Conservation (phyloP, 208 protist genomes). For the Acanthamoeba triangularis region DNA sequence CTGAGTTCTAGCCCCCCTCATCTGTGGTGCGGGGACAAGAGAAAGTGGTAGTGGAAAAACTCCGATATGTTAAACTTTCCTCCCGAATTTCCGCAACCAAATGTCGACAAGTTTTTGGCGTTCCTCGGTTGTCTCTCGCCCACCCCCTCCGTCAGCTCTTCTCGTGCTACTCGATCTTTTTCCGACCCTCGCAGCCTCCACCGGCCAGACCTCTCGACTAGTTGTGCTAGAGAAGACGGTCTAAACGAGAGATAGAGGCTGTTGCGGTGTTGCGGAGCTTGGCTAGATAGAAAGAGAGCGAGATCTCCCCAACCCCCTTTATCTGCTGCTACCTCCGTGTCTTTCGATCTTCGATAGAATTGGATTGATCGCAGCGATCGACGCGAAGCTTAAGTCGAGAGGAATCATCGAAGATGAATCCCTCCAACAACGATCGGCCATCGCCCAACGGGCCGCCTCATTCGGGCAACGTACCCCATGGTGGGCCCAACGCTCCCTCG, state of each 20-base stretch:
- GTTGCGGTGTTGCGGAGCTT: no score
- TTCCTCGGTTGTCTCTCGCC: neutral
- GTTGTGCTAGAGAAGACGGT: neutral
- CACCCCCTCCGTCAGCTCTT: neutral
- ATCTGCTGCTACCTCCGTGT: neutral
- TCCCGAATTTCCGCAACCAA: neutral
- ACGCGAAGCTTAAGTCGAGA: neutral
- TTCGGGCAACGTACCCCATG: neutral
- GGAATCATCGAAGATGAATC: neutral
- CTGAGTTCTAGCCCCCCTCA: neutral
- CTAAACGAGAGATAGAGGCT: neutral
- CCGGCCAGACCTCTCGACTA: neutral
- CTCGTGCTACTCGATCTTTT: conserved; percentile 29
- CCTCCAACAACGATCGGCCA: neutral
- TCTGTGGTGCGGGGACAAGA: no score
- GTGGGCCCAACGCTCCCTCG: neutral
- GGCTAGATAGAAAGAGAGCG: neutral
- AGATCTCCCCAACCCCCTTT: neutral
- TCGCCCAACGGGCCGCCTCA: neutral
- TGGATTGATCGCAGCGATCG: conserved; percentile 39
- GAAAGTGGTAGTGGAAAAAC: no score
- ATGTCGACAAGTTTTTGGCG: conserved; percentile 5
- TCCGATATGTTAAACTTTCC: neutral
- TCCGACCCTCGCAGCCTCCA: neutral
- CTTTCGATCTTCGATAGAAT: conserved; percentile 40